Evolutionary conservation across 106 monocot genomes (phyloP), one percentile per base, ranked within the genome.

Genomic region (Apostasia shenzhenica): DNA sequence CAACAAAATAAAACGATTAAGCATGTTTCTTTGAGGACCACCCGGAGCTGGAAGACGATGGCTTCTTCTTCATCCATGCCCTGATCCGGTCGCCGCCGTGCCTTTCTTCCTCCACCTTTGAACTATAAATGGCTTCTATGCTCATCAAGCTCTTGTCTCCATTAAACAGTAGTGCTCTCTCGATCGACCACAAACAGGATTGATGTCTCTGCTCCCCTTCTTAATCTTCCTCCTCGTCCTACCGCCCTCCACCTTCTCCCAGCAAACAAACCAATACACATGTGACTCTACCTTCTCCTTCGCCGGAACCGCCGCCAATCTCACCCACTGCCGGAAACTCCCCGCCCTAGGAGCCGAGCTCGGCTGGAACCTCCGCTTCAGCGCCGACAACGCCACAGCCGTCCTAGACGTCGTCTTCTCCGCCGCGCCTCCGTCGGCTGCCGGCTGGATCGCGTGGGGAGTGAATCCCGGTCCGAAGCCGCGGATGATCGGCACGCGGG

Each of bases 381-480:
- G n/a, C 43, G 14, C 13, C 59, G 2, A 8, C 40, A 9, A 4
- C 40, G 6, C 14, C 3, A 41, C 5, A 41, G 5, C 58, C 26
- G 10, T 37, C 58, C 1, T 70, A 8, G 45, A 46, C 45, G 14
- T 70, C 8, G 45, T 59, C 7, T 70, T 70, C 58, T 14, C 58
- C 7, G 48, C 45, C 70, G 9, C 0, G 37, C 48, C 14, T 6
- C 2, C 37, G 26, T 11, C 43, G 0, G 40, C 7, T 7, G 39
- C 57, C 9, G 59, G 70, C 3, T 70, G 70, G 70, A 38, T 59
- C 0, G 70, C 70, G 4, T 70, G 70, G 70, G 70, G 70, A 4
- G 58, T 70, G 7, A 70, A 70, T 48, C 58, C 70, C 9, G 46
- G 46, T 26, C 58, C 47, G 2, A 59, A 48, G 45, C 58, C 70